Base-by-base conservation (phyloP, 2,329 filamentous ascomycete species). In the Clarireedia paspali region DNA sequence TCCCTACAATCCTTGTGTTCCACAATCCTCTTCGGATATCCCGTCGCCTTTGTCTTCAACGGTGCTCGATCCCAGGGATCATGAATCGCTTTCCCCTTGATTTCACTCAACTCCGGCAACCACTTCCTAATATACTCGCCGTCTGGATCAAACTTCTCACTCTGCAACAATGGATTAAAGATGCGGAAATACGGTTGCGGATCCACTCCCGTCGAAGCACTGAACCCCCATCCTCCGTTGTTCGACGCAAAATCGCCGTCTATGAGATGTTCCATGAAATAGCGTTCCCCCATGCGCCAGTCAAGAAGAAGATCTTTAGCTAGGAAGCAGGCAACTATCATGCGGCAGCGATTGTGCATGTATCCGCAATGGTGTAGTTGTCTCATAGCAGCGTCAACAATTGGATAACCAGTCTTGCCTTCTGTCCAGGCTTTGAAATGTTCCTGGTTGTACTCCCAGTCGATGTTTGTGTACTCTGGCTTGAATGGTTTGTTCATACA, bases 141-240 rank as follows among this genome's bases (percentile, higher is more conserved):
- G 0, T 86, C 75, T 0, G 79, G 74, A 67, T 96, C 91, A 64
- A 95, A 95, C 71, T 87, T 91, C 75, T 94, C 88, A 63, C 87
- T 89, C 74, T 96, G 91, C 17, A 89, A 72, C 46, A 90, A 69
- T 0, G 91, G 91, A 65, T 95, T 96, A 72, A 96, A 96, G 51
- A 96, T 88, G 6, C 90, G 80, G 61, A 96, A 96, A 68, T 95
- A 96, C 0, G 91, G 90, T 70, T 95, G 88, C 1, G 89, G 88
- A 69, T 95, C 89, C 6, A 91, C 88, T 1, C 89, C 87, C 0
- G 84, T 85, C 17, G 78, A 82, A 4, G 85, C 83, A 91, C 59
- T 59, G 47, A 68, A 70, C 4, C 67, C 67, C 68, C 68, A 70
- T 1, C 67, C 67, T 1, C 67, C 68, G 44, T 70, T 70, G 23